Evolutionary conservation across 345 rosid species (phyloP), one percentile per base, ranked within the genome.

Genomic region (Linum lewisii): DNA sequence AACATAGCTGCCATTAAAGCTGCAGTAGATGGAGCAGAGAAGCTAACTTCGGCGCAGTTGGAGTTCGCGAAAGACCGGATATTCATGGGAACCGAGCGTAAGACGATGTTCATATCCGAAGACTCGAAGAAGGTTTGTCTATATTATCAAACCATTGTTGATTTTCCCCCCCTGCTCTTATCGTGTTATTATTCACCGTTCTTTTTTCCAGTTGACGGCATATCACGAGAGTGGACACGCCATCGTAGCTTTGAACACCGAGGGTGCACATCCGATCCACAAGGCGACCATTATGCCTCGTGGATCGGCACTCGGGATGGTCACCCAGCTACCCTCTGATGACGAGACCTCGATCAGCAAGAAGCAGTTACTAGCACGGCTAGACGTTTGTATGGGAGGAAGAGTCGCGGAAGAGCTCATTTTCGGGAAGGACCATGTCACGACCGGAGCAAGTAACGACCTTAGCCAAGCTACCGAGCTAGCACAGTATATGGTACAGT

Each of bases 161-260:
- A n/a, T n/a, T 19, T 18, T 26, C 37, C 36, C 49, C 5, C 7
- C 5, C 5, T 34, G 38, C 10, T 34, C 38, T 5, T 11, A 34
- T 34, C 38, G 10, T 34, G 5, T 11, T 11, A 6, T 34, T 34
- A n/a, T n/a, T n/a, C n/a, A n/a, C n/a, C 47, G 15, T 42, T 42
- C 13, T 11, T 42, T 11, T 11, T 66, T 68, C 54, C 82, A 93
- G 99, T 88, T 93, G 66, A 89, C 97, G 53, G 99, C 99, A 16
- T 93, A 89, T 74, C 99, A 93, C 71, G 99, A 89, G 84, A 89
- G 99, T 60, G 96, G 97, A 47, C 99, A 93, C 75, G 99, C 99
- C 64, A 84, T 93, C 60, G 97, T 85, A 37, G 99, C 99, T 56
- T 79, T 85, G 58, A 85, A 84, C 71, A 93, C 96, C 0, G 90